These are phyloP conservation scores for Phlyctochytrium bullatum DNA, from an alignment of 192 early-diverging fungal genomes.

Conservation along the genomic window DNA sequence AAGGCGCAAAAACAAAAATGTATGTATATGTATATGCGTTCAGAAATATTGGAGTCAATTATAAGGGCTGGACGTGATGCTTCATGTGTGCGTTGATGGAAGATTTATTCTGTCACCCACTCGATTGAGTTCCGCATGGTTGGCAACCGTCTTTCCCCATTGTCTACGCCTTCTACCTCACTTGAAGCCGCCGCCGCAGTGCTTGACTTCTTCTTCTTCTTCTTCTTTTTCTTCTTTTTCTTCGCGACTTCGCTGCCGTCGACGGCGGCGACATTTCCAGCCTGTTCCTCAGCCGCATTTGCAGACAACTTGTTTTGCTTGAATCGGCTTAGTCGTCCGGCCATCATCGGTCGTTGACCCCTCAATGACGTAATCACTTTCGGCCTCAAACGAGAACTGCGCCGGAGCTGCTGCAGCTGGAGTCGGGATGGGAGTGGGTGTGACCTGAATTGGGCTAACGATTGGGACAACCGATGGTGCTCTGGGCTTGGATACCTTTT, in stretches of 20 bases:
- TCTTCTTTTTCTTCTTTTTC: slow-evolving; percentile 38
- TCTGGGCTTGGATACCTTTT: not conserved
- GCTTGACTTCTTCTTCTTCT: slow-evolving; percentile 44
- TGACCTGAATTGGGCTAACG: not conserved
- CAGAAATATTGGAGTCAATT: too few relatives aligned
- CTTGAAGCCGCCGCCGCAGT: not conserved
- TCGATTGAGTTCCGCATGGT: too few relatives aligned
- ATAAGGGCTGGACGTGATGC: too few relatives aligned
- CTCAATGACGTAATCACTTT: not conserved
- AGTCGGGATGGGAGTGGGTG: slow-evolving; percentile 8
- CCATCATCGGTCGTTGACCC: slow-evolving; percentile 20
- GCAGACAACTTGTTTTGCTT: slow-evolving; percentile 27
- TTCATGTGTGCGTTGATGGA: too few relatives aligned
- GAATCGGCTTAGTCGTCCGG: slow-evolving; percentile 34
- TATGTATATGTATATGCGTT: too few relatives aligned
- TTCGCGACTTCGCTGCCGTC: slow-evolving; percentile 10
- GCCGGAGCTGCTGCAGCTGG: not conserved
- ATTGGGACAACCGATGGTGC: not conserved
- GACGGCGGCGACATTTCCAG: slow-evolving; percentile 3
- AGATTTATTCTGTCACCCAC: too few relatives aligned
- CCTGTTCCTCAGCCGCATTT: not conserved
- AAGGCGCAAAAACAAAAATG: too few relatives aligned
- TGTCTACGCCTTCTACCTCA: too few relatives aligned
- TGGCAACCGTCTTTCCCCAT: too few relatives aligned
- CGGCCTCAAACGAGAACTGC: not conserved